Conservation (phyloP, 768 basidiomycete species). For the Boletus vermiculosoides region DNA sequence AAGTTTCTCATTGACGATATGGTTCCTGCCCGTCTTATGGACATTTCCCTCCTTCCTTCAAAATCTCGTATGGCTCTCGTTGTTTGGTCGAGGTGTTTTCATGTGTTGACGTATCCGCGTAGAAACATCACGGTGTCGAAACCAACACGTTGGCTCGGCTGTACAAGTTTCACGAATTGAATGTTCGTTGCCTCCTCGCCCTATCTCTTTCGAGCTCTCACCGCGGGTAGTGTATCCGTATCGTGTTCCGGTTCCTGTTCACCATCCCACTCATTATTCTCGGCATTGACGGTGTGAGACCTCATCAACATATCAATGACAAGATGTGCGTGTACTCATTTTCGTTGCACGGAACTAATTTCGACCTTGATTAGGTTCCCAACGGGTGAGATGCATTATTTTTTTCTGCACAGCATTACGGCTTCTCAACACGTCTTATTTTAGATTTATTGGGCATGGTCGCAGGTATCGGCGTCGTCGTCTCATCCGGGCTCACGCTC, state of each 20-base stretch:
- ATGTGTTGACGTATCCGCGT: neutral
- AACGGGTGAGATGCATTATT: no score
- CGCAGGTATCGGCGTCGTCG: constrained; percentile 55
- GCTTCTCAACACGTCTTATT: neutral
- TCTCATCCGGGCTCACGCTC: constrained; percentile 52
- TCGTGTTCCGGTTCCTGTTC: constrained; percentile 74
- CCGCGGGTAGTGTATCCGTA: constrained; percentile 54
- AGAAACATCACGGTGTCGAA: constrained; percentile 67
- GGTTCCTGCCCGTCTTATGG: constrained; percentile 73
- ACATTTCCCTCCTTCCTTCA: constrained; percentile 64
- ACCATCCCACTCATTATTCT: constrained; percentile 62
- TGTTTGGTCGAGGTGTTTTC: neutral
- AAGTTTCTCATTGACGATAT: constrained; percentile 66
- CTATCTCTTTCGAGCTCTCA: neutral
- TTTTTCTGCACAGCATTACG: no score
- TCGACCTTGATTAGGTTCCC: no score
- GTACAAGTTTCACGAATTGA: constrained; percentile 79
- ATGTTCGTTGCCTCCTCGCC: constrained; percentile 47
- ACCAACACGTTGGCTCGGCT: constrained; percentile 63
- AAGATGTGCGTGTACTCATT: constrained; percentile 39
- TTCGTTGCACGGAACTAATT: no score
- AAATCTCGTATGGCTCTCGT: constrained; percentile 49
- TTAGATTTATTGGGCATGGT: constrained; percentile 60
- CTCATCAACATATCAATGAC: constrained; percentile 64
- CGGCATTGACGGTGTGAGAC: constrained; percentile 64